Evolutionary conservation across 108 stramenopile genomes (phyloP).

Genomic region (Discostella pseudostelligera): DNA sequence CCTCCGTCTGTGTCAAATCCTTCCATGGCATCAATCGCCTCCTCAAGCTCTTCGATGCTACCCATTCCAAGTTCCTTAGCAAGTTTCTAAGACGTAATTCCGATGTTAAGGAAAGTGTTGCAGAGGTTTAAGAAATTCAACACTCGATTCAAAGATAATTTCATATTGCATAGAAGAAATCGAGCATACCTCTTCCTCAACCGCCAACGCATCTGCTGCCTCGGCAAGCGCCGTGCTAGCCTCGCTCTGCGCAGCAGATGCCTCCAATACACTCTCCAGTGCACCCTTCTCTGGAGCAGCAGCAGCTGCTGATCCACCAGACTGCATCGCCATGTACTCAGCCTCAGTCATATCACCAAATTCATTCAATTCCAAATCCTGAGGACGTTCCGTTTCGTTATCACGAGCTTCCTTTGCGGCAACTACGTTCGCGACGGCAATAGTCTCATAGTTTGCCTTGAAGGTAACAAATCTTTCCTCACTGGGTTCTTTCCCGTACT

Average conservation of each 20-base stretch:
- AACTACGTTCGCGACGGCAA: slow-evolving; percentile 75
- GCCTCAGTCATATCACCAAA: slow-evolving; percentile 77
- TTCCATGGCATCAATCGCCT: slow-evolving; percentile 71
- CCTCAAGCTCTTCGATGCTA: slow-evolving; percentile 81
- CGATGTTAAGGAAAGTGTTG: neutral
- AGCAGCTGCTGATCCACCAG: slow-evolving; percentile 25
- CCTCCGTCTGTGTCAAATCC: slow-evolving; percentile 77
- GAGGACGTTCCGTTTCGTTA: slow-evolving; percentile 41
- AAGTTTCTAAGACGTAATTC: slow-evolving; percentile 62
- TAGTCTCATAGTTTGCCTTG: slow-evolving; percentile 76
- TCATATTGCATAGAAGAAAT: neutral
- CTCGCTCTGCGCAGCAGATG: slow-evolving; percentile 66
- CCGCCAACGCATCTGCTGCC: slow-evolving; percentile 80
- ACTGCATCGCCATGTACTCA: slow-evolving; percentile 61
- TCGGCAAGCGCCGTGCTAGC: slow-evolving; percentile 73
- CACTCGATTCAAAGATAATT: slow-evolving; percentile 10
- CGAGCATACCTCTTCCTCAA: slow-evolving; percentile 77
- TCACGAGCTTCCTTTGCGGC: slow-evolving; percentile 80
- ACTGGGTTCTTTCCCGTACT: slow-evolving; percentile 57
- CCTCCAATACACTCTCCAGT: slow-evolving; percentile 66
- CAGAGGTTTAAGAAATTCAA: slow-evolving; percentile 4
- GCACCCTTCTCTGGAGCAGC: slow-evolving; percentile 50
- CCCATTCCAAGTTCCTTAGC: slow-evolving; percentile 71
- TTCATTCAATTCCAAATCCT: slow-evolving; percentile 72
- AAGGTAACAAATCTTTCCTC: slow-evolving; percentile 58